Base-by-base conservation (phyloP, 257 asterid genomes). In the Ehretia macrophylla region DNA sequence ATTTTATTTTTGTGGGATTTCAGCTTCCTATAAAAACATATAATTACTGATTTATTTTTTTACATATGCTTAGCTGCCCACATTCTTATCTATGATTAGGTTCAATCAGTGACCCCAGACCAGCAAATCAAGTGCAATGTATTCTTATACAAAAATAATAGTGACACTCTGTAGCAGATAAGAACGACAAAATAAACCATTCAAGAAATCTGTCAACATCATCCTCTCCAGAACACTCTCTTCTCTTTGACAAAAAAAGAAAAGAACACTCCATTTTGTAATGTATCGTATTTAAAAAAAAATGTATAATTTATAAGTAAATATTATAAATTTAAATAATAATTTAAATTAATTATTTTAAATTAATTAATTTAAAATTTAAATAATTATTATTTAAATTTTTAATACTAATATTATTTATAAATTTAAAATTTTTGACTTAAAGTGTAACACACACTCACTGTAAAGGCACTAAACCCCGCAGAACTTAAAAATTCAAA, bases 61-160 rank as follows among this genome's bases (percentile, higher is more conserved):
- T 49, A 17, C 20, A 49, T 37, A 47, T 56, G 74, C 69, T 56
- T 68, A 49, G 74, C 64, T 68, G 69, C 44, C 68, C 74, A 62
- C 69, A 56, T 68, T 62, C 55, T 42, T 17, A 67, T 32, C 42
- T 49, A 38, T 46, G 55, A 62, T 68, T 68, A 55, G 73, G 55
- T 68, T 40, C 9, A 48, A 37, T 46, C 46, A 19, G 48, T 37
- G 38, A 49, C 47, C 18, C 39, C 32, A 62, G 44, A 68, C 32
- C 60, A 62, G 60, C 69, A 27, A 63, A 62, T 37, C 52, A 54
- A 60, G 60, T 27, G 18, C 46, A 44, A 8, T 20, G 45, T n/a
- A 51, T 35, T 10, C 11, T 53, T 27, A 18, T 39, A 13, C 11
- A 40, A 27, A 32, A 50, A 62, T 39, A 50, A 42, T 37, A 51